Evolutionary conservation across 179 eudicot species (phyloP), one percentile per base, ranked within the genome.

Genomic region (Silene coronaria): DNA sequence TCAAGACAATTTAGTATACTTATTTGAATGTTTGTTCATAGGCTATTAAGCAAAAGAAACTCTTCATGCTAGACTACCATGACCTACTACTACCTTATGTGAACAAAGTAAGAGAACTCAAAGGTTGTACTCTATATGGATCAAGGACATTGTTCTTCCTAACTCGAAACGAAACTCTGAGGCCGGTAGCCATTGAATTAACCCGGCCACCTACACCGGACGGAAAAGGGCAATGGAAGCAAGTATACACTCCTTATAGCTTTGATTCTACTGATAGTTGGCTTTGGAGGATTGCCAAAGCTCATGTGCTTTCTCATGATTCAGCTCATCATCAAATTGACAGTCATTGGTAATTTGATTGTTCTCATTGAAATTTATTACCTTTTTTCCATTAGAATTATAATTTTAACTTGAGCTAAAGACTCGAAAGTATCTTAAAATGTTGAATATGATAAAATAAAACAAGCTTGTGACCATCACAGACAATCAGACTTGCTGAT

Each of bases 221-320:
- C 14, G 82, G 80, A 1, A 83, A 83, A 72, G 82, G 75, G n/a
- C 85, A 86, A 23, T 86, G 88, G 88, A 81, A 80, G 69, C 80
- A 77, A 77, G 88, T 86, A 6, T 84, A 66, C 64, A 81, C 83
- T 7, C 86, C 88, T 1, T 14, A 48, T 51, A 45, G 65, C 2
- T 48, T 28, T 64, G 70, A 78, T 75, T 74, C 82, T 63, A 83
- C 86, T 24, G 21, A 70, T 19, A 14, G 53, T 0, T 86, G 86
- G 86, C 88, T 83, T 30, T 86, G 88, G 86, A 81, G 72, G 77
- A 74, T 79, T 48, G 86, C 86, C 45, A 86, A 85, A 71, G 88
- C 82, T 66, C 88, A 85, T 75, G 86, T 85, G 0, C 84, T 85
- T 46, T 82, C 88, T 73, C 86, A 85, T 77, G 88, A 85, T 45